Evolutionary conservation across 148 eudicot genomes (phyloP).

Genomic region (Tetragonia tetragonoides): DNA sequence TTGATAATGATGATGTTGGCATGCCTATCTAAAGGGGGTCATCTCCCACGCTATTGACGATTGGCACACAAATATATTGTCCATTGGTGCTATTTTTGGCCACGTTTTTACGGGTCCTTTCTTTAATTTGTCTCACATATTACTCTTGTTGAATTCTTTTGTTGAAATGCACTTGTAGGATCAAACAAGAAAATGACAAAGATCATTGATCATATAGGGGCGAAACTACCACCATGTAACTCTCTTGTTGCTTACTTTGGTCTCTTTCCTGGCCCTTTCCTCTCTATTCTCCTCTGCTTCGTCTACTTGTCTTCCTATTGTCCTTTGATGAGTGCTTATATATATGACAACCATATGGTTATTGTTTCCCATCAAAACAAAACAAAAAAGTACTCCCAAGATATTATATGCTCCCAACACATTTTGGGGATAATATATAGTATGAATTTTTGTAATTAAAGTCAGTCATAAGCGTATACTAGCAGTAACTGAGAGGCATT

Average conservation of each 20-base stretch:
- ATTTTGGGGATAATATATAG: no score
- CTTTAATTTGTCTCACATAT: background rate
- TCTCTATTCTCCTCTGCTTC: background rate
- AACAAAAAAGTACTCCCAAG: no score
- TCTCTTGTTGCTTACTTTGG: constrained; percentile 11
- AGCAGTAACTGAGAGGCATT: no score
- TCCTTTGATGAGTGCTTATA: background rate
- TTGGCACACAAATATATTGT: constrained; percentile 2
- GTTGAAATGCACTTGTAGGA: no score
- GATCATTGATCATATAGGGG: no score
- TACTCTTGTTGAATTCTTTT: constrained; percentile 5
- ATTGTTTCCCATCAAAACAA: no score
- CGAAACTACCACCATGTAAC: background rate
- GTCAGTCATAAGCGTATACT: no score
- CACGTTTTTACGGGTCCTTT: constrained; percentile 15
- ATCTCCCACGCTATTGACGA: constrained; percentile 3
- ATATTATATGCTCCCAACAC: no score
- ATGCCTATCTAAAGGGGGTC: constrained; percentile 23
- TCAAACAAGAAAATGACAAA: no score
- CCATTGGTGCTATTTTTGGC: constrained; percentile 24
- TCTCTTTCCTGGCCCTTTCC: background rate
- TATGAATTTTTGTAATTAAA: no score
- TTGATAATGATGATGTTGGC: constrained; percentile 37
- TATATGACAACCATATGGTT: no score
- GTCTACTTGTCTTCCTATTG: background rate